Evolutionary conservation across 176 grass and related monocot species (phyloP).

Genomic region (Triticum aestivum): IWGSC_CS_RefSeq_v2.1 NC_057814.1:501444949-501445448

Average conservation of each 20-base stretch:
- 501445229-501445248: constrained; percentile 63
- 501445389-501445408: not conserved
- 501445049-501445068: not conserved
- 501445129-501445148: not conserved
- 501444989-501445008: not conserved
- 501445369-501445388: not conserved
- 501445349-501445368: not conserved
- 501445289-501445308: too few relatives aligned
- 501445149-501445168: not conserved
- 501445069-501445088: not conserved
- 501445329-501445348: constrained; percentile 49
- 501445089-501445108: not conserved
- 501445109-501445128: not conserved
- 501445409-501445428: not conserved
- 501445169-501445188: constrained; percentile 17
- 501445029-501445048: not conserved
- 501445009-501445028: not conserved
- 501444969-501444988: not conserved
- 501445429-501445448: not conserved
- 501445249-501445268: constrained; percentile 76
- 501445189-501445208: constrained; percentile 65
- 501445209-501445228: constrained; percentile 56
- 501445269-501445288: constrained; percentile 30
- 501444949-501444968: not conserved
- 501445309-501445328: constrained; percentile 45